Evolutionary conservation across 2,329 filamentous ascomycete genomes (phyloP), one percentile per base, ranked within the genome.

Genomic region (Fusarium fujikuroi): DNA sequence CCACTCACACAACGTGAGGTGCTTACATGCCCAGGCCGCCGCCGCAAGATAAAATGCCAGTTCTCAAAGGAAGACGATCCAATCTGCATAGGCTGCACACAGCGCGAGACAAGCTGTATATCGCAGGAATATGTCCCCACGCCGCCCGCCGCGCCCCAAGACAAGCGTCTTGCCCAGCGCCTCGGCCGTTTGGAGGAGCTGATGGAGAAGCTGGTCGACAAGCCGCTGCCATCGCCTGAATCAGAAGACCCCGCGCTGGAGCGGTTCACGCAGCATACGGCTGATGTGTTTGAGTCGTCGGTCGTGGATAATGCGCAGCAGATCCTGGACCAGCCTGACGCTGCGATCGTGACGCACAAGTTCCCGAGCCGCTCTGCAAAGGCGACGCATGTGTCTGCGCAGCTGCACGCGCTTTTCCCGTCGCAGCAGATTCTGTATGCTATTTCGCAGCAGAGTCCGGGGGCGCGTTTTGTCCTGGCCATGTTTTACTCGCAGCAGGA

Each of bases 1-100:
- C 23, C 25, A 57, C 15, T 47, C 3, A 28, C 14, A n/a, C 16
- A 2, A 1, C 12, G 21, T 42, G 21, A n/a, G 18, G 12, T 42
- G 37, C 23, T 62, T 28, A 62, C 46, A 69, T 14, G 47, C 37
- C 9, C 43, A 81, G 80, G 80, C 40, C 79, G 80, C 18, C 83
- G 87, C 53, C 84, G 88, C 50, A 90, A 90, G 77, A 84, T 87
- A 30, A 83, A 83, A 15, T 90, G 88, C 76, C 84, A 84, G 21
- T 87, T 87, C 73, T 78, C 79, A 42, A 75, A 80, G 7, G 78
- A 83, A 8, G 79, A 81, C 15, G 84, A 85, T 18, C 57, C 80
- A 7, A 72, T 84, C 4, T 90, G 88, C 64, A 78, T 83, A 36
- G 83, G 83, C 7, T 90, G 88, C 75, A 77, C 80, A 16, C 78